Percentiles rank a stretch among this genome's conserved stretches.
phyloP scores from a whole-genome alignment of 768 basidiomycete species.

The Amanita jacksonii region DNA sequence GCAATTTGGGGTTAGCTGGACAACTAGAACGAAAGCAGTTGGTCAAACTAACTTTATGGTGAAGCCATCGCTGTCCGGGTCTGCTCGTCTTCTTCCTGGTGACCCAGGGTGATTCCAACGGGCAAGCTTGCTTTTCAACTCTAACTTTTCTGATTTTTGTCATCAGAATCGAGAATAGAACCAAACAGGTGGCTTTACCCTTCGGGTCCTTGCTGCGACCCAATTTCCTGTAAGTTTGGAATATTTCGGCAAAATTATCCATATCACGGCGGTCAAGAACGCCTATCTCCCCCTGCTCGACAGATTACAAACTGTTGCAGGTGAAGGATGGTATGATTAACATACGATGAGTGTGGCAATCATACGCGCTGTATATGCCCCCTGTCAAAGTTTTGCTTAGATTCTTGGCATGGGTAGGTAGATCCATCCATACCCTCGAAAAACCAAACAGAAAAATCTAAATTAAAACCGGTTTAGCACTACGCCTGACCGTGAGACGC shows the following conservation, averaged over 20 bases:
- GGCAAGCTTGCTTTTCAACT: constrained; percentile 33
- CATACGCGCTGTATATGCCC: constrained; percentile 72
- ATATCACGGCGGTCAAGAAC: constrained; percentile 62
- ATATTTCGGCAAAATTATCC: constrained; percentile 62
- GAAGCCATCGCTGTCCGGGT: constrained; percentile 37
- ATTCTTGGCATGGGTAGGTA: not conserved
- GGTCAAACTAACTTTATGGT: constrained; percentile 52
- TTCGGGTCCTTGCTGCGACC: constrained; percentile 40
- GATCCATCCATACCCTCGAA: constrained; percentile 40
- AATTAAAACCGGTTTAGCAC: constrained; percentile 7
- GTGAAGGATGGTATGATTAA: constrained; percentile 1
- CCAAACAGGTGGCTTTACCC: constrained; percentile 25
- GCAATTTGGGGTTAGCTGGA: no score
- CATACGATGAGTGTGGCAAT: constrained; percentile 59
- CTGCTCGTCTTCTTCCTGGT: constrained; percentile 42
- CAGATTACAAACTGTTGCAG: not conserved
- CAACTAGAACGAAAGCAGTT: no score
- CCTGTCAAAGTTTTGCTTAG: constrained; percentile 27
- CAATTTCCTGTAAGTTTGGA: constrained; percentile 49
- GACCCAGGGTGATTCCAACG: constrained; percentile 47
- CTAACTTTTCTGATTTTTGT: constrained; percentile 23
- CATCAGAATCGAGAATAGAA: not conserved
- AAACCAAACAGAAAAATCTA: constrained; percentile 76
- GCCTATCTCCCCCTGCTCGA: constrained; percentile 53
- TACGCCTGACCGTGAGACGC: not conserved